phyloP scores from a whole-genome alignment of 2,329 filamentous ascomycete genomes.

The Apiospora sp. region DNA sequence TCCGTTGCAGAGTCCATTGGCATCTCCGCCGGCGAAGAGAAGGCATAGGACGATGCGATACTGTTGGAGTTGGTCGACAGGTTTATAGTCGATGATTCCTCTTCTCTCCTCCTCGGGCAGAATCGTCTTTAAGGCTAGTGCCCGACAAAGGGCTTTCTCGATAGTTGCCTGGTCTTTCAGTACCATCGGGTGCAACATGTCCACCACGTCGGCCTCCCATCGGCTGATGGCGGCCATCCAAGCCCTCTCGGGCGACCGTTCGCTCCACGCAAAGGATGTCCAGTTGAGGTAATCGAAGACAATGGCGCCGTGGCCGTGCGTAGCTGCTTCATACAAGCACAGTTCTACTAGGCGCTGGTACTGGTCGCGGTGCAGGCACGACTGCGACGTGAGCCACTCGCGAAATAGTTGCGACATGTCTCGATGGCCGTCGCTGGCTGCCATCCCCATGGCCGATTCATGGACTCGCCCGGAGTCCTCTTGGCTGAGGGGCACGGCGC shows the following conservation, averaged over 20 bases:
- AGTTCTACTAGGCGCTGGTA: neutral
- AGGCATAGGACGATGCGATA: constrained; percentile 16
- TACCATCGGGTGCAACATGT: neutral
- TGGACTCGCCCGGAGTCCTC: neutral
- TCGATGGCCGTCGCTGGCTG: neutral
- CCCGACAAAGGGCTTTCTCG: neutral
- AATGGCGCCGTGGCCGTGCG: neutral
- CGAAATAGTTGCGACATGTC: neutral
- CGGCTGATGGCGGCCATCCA: neutral
- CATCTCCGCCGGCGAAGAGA: neutral
- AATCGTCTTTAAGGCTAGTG: neutral
- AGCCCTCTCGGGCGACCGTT: neutral
- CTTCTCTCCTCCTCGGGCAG: neutral
- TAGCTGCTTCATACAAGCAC: neutral
- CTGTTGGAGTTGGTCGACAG: neutral
- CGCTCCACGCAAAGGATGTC: neutral
- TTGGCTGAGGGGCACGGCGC: neutral
- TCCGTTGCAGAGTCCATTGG: neutral
- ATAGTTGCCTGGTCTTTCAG: neutral
- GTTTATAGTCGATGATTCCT: neutral
- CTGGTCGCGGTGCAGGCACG: neutral
- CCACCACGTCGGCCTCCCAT: constrained; percentile 13
- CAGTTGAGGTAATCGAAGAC: constrained; percentile 2
- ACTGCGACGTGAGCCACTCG: neutral
- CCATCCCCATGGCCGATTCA: neutral